Base-by-base conservation (phyloP, 2,329 filamentous ascomycete genomes). In the Colletotrichum trifolii region DNA sequence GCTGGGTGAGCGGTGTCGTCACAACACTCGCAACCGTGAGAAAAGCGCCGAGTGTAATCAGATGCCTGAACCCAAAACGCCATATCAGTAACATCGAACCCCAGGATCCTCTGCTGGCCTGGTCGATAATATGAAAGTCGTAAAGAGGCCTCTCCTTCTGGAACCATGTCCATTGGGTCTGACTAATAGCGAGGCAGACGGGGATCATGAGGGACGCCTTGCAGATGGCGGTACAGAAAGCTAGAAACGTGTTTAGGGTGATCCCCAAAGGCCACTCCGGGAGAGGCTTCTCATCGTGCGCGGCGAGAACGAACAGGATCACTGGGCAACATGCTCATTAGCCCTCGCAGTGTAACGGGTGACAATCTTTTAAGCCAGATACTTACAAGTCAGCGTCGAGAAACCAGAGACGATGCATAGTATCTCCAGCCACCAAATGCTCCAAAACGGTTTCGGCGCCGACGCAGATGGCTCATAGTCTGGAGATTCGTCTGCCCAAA, bases 161-260 rank as follows among this genome's bases (percentile, higher is more conserved):
- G 7, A 68, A 58, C 67, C 63, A 66, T 13, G 36, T 57, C 63
- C 63, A 69, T 43, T 67, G 54, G 34, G 47, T 15, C 46, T 68
- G 67, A 42, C 67, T 60, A 33, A 70, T 69, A 40, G 60, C 54
- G 33, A 60, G 46, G 7, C 53, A 49, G 6, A 69, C 54, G 1
- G 64, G 60, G 8, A 62, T 12, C 56, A 69, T 60, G 34, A 69
- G 60, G 3, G 64, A 61, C 0, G 62, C 60, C 15, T 67, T 67
- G 36, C 60, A n/a, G 6, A 62, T 40, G 15, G 64, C 67, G 6
- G 67, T 56, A 17, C 66, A 50, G 34, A 70, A 49, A 5, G 65
- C 67, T 1, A 70, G 54, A 25, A 70, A 67, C 2, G 68, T 63
- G 49, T 69, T 69, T n/a, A 69, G 56, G 3, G 53, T 69, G 38